phyloP scores from a whole-genome alignment of 1,284 basidiomycete species.

The Melampsora larici-populina region DNA sequence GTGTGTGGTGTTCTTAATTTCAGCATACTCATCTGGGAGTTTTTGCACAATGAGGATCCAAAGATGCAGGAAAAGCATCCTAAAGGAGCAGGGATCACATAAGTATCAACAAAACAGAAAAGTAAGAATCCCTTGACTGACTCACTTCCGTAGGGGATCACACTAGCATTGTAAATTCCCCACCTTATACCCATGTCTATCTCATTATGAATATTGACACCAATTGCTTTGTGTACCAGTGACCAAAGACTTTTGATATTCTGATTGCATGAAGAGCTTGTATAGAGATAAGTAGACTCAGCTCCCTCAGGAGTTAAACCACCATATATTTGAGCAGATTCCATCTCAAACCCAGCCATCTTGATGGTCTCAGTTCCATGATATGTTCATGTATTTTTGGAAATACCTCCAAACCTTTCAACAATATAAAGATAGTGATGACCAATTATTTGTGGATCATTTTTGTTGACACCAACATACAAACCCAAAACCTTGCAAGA shows the following conservation, averaged over 20 bases:
- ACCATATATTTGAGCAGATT: neutral
- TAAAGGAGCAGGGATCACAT: neutral
- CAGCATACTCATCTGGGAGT: neutral
- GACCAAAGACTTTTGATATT: conserved; percentile 12
- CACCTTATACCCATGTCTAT: neutral
- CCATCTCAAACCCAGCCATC: too few relatives aligned
- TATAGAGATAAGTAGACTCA: neutral
- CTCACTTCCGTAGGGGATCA: neutral
- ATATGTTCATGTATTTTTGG: too few relatives aligned
- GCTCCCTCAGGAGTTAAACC: neutral
- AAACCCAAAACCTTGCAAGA: neutral
- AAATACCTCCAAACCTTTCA: too few relatives aligned
- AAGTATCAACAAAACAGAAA: neutral
- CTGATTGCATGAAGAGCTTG: neutral
- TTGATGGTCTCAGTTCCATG: too few relatives aligned
- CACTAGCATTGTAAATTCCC: too few relatives aligned
- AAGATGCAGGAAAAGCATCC: conserved; percentile 8
- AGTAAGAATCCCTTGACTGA: neutral
- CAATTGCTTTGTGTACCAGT: conserved; percentile 3
- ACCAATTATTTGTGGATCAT: conserved; percentile 9
- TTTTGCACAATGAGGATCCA: conserved; percentile 4
- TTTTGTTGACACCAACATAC: conserved; percentile 3
- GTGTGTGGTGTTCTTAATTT: neutral
- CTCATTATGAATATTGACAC: too few relatives aligned
- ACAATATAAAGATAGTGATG: too few relatives aligned